phyloP scores from a whole-genome alignment of 805 yeast genomes.

The Blastobotrys robertii region DNA sequence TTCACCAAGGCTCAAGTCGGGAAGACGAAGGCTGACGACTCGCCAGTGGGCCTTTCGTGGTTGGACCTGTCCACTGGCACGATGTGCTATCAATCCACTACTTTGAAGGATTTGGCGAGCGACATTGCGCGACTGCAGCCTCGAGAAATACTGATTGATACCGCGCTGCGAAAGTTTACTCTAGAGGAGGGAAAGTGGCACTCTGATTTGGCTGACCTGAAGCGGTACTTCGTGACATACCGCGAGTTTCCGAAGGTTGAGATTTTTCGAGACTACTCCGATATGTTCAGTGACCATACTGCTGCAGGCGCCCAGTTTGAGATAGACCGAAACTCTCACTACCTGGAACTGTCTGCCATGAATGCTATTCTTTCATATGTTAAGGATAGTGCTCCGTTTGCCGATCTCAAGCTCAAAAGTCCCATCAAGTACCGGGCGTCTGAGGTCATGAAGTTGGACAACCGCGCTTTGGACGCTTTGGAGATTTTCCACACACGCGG shows the following conservation, averaged over 20 bases:
- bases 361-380: slow-evolving; percentile 58
- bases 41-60: slow-evolving; percentile 73
- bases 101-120: slow-evolving; percentile 49
- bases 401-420: slow-evolving; percentile 49
- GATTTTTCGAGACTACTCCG: slow-evolving; percentile 29
- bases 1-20: slow-evolving; percentile 10
- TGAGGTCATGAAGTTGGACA: slow-evolving; percentile 64
- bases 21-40: slow-evolving; percentile 28
- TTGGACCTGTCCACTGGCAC: slow-evolving; percentile 80
- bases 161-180: slow-evolving; percentile 14
- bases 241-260: slow-evolving; percentile 35
- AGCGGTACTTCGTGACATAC: slow-evolving; percentile 50
- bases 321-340: slow-evolving; percentile 17
- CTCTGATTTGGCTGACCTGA: slow-evolving; percentile 47
- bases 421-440: slow-evolving; percentile 52
- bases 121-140: slow-evolving; percentile 75
- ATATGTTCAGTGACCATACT: slow-evolving; percentile 31
- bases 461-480: slow-evolving; percentile 34
- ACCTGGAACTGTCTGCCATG: slow-evolving; percentile 47
- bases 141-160: slow-evolving; percentile 55
- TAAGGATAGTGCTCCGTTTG: slow-evolving; percentile 61
- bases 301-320: slow-evolving; percentile 11
- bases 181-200: slow-evolving; percentile 44
- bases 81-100: slow-evolving; percentile 57
- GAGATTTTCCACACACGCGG: slow-evolving; percentile 48